phyloP scores from a whole-genome alignment of 73 alveolate genomes.

The Strombidium stylifer region DNA sequence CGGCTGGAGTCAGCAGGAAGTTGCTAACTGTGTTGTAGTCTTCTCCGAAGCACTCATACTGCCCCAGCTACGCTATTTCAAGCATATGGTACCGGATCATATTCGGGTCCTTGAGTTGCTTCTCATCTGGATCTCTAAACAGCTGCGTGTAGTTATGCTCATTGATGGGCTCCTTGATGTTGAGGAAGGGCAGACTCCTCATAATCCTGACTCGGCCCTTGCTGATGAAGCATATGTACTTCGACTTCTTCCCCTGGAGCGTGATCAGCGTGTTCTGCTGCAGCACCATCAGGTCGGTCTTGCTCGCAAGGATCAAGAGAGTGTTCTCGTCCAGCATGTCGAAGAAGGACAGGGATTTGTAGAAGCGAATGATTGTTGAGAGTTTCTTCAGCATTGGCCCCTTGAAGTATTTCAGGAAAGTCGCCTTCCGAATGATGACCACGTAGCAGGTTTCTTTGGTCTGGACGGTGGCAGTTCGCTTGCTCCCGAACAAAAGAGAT shows the following conservation, averaged over 20 bases:
- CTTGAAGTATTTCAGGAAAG: constrained; percentile 31
- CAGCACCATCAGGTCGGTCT: constrained; percentile 21
- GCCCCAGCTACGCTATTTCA: constrained; percentile 34
- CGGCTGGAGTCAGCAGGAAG: constrained; percentile 12
- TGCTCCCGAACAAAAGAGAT: constrained; percentile 27
- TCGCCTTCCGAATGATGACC: constrained; percentile 18
- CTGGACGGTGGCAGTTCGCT: constrained; percentile 50
- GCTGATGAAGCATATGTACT: constrained; percentile 36
- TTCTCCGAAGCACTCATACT: constrained; percentile 56
- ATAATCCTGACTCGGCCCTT: constrained; percentile 40
- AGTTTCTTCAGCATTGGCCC: constrained; percentile 30
- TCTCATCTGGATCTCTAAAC: constrained; percentile 26
- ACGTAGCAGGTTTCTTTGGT: constrained; percentile 30
- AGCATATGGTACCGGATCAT: neutral
- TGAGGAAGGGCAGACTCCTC: neutral
- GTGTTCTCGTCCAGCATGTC: constrained; percentile 24
- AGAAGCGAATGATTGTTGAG: constrained; percentile 13
- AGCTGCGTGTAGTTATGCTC: constrained; percentile 16
- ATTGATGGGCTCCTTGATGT: too few species aligned
- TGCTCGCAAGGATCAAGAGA: constrained; percentile 33
- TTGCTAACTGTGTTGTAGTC: constrained; percentile 11
- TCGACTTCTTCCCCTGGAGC: constrained; percentile 37
- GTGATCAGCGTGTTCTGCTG: constrained; percentile 23
- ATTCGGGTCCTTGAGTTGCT: constrained; percentile 32
- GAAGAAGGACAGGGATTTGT: constrained; percentile 25